Percentiles rank a stretch among this genome's conserved stretches.
Evolutionary conservation across 1,284 basidiomycete genomes (phyloP).

Genomic region (Mrakiaceae sp.): DNA sequence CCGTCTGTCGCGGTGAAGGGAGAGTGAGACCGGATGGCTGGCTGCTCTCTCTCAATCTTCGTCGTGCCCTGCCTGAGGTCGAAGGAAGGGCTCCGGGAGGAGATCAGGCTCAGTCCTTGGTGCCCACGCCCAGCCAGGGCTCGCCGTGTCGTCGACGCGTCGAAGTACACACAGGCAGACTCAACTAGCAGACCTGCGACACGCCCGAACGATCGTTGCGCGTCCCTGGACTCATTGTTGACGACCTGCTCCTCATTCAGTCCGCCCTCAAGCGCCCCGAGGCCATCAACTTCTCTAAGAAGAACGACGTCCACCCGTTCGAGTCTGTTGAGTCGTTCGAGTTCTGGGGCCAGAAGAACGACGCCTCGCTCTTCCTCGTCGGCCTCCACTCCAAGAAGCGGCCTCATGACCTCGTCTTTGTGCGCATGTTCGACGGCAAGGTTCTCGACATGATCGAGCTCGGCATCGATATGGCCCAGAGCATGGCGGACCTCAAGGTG

Average conservation of each 20-base stretch:
- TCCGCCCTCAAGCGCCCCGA: constrained; percentile 84
- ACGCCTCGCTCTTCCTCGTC: constrained; percentile 80
- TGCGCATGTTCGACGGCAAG: constrained; percentile 74
- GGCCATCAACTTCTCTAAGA: constrained; percentile 86
- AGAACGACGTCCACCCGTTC: constrained; percentile 85
- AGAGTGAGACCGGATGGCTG: no score
- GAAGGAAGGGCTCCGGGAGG: not conserved
- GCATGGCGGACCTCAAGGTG: constrained; percentile 77
- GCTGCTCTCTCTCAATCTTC: no score
- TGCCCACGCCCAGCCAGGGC: no score
- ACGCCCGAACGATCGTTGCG: no score
- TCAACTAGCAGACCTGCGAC: no score
- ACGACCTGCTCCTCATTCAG: constrained; percentile 36
- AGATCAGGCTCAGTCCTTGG: not conserved
- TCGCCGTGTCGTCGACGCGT: no score
- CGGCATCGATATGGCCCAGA: constrained; percentile 66
- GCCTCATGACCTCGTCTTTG: constrained; percentile 76
- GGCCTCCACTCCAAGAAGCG: constrained; percentile 92
- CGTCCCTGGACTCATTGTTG: not conserved
- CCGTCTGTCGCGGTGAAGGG: not conserved
- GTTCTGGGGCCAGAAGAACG: constrained; percentile 92
- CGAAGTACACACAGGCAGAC: no score
- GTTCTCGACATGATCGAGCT: constrained; percentile 93
- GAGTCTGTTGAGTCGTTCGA: constrained; percentile 64
- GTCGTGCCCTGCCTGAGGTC: not conserved